Evolutionary conservation across 2,329 filamentous ascomycete species (phyloP).

Genomic region (Colletotrichum lindemuthianum): DNA sequence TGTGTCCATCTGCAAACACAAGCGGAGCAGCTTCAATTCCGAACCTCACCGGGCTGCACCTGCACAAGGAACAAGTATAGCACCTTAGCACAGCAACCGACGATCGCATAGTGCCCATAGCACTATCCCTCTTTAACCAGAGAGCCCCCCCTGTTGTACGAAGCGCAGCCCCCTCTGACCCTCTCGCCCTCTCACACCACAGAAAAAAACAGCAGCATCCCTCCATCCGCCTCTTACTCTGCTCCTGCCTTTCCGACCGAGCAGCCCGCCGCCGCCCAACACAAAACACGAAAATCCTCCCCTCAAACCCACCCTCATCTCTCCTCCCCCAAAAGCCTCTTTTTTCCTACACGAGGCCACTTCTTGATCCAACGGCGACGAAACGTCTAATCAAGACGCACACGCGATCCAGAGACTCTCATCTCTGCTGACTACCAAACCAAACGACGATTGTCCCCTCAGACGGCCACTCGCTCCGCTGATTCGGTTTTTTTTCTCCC

Average conservation of each 20-base stretch:
- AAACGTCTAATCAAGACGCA: slow-evolving; percentile 35
- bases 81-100: slow-evolving; percentile 8
- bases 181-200: slow-evolving; percentile 9
- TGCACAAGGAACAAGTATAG: slow-evolving; percentile 7
- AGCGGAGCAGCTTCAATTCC: not conserved
- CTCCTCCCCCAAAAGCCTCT: slow-evolving; percentile 30
- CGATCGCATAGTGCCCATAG: slow-evolving; percentile 37
- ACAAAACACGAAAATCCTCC: slow-evolving; percentile 39
- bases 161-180: slow-evolving; percentile 25
- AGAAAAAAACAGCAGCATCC: slow-evolving; percentile 31
- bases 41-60: not conserved
- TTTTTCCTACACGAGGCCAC: slow-evolving; percentile 29
- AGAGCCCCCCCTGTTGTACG: slow-evolving; percentile 32
- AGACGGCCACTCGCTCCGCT: slow-evolving; percentile 19
- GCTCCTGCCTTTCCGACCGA: slow-evolving; percentile 35
- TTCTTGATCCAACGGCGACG: slow-evolving; percentile 34
- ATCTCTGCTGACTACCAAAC: slow-evolving; percentile 19
- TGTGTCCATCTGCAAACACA: not conserved
- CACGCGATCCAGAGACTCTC: slow-evolving; percentile 31
- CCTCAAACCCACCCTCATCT: slow-evolving; percentile 36
- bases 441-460: slow-evolving; percentile 27
- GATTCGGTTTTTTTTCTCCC: not conserved
- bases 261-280: slow-evolving; percentile 37
- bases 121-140: slow-evolving; percentile 35
- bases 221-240: slow-evolving; percentile 31